Evolutionary conservation across 2,329 filamentous ascomycete genomes (phyloP), one percentile per base, ranked within the genome.

Genomic region (Calonectria multiphialidica): DNA sequence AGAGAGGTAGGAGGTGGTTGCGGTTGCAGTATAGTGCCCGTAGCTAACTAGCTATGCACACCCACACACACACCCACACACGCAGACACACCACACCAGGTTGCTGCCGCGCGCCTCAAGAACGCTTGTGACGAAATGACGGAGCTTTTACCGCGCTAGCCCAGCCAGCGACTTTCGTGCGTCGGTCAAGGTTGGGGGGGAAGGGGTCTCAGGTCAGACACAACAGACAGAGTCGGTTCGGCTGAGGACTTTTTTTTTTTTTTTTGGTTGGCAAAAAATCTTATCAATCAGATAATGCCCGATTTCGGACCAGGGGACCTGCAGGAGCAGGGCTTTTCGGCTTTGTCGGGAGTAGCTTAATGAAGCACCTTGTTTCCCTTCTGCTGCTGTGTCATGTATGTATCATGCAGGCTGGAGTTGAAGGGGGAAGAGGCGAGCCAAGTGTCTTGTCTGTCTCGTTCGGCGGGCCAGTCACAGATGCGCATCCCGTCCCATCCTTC

Each of bases 241-340:
- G 37, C 55, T 40, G 53, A 59, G 53, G 37, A 25, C 40, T 59
- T 37, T 42, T 33, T 42, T 59, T 37, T 42, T 59, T 37, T 42
- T 33, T 42, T 59, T 37, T 42, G 21, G 25, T 42, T 37, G 37
- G 40, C 25, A 23, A 45, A 63, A 59, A 70, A 77, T 77, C 75
- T 77, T 76, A 77, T 77, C 75, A 77, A 76, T 76, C 74, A 69
- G 75, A 77, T 77, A 75, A 76, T 65, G 30, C 72, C 66, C 70
- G 66, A 62, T 63, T 55, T 74, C 69, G 72, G 72, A 63, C 28
- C 49, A 63, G 40, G 62, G 61, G 44, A n/a, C 6, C 53, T 59
- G 53, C 40, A 62, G 23, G 35, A 23, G 55, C 66, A 40, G 33
- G 53, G 66, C 28, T 37, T 42, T 37, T 50, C 28, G 28, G 30